Percentiles rank a stretch among this genome's conserved stretches.
Evolutionary conservation across 768 basidiomycete genomes (phyloP).

Genomic region (Pleurotus djamor): DNA sequence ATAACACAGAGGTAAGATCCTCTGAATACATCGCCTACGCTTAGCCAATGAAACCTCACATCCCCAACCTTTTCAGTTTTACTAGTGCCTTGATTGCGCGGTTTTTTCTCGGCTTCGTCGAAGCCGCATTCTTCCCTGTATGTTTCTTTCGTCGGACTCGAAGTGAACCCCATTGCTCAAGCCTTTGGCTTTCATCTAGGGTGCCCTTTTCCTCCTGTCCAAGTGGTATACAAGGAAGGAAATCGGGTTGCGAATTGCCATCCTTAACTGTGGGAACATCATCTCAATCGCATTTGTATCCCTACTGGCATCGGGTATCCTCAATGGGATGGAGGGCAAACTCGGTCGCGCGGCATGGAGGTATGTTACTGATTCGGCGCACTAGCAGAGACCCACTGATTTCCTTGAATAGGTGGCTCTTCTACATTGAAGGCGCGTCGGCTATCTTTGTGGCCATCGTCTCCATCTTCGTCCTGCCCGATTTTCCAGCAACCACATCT

Average conservation of each 20-base stretch:
- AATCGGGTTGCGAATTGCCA: too few relatives aligned
- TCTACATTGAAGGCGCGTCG: conserved; percentile 36
- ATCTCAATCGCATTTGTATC: neutral
- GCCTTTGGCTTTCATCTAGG: conserved; percentile 28
- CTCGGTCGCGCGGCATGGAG: conserved; percentile 46
- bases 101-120: conserved; percentile 48
- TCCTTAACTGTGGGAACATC: too few relatives aligned
- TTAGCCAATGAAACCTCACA: neutral
- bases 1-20: conserved; percentile 22
- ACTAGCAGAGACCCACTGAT: neutral
- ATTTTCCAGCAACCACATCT: conserved; percentile 36
- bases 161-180: too few relatives aligned
- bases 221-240: conserved; percentile 31
- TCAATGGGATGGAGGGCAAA: conserved; percentile 39
- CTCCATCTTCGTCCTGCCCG: conserved; percentile 40
- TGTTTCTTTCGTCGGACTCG: conserved; percentile 24
- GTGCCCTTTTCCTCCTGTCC: conserved; percentile 27
- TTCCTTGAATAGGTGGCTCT: conserved; percentile 33
- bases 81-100: conserved; percentile 37
- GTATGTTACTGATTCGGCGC: conserved; percentile 16
- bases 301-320: conserved; percentile 40
- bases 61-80: conserved; percentile 25
- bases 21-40: neutral
- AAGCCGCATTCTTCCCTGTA: conserved; percentile 27
- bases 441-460: conserved; percentile 40